A percentile compares a stretch with the other conserved stretches of the same genome.
Conservation (phyloP, 2,329 filamentous ascomycete species). For the Waltergamsia citrina region DNA sequence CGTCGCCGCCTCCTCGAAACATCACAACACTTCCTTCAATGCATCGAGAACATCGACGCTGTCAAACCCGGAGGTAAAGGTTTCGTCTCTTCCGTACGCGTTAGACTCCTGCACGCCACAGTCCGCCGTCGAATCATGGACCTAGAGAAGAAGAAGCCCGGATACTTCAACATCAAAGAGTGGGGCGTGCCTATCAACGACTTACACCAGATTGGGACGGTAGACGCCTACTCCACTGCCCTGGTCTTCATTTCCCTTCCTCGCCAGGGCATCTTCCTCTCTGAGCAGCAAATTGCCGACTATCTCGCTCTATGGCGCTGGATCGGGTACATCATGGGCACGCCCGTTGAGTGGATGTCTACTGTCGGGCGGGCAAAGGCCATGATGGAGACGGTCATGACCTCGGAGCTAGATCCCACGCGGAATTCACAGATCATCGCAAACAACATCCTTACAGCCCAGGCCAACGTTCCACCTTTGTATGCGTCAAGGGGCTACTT, state of each 20-base stretch:
- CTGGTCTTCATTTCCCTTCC: constrained; percentile 62
- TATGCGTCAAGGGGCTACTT: constrained; percentile 59
- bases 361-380: constrained; percentile 44
- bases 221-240: constrained; percentile 58
- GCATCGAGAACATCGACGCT: constrained; percentile 52
- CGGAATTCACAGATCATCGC: constrained; percentile 54
- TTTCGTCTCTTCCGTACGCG: constrained; percentile 51
- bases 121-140: constrained; percentile 54
- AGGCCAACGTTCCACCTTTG: constrained; percentile 57
- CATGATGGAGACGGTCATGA: constrained; percentile 59
- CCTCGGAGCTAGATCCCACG: constrained; percentile 58
- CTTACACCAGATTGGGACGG: constrained; percentile 64
- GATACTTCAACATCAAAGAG: constrained; percentile 49
- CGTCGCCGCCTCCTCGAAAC: constrained; percentile 57
- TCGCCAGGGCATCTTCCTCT: constrained; percentile 60
- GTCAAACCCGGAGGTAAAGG: constrained; percentile 58
- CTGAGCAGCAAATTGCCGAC: constrained; percentile 52
- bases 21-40: constrained; percentile 65
- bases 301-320: constrained; percentile 72
- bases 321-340: constrained; percentile 62
- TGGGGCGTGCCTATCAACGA: constrained; percentile 64
- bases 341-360: constrained; percentile 51
- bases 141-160: constrained; percentile 40
- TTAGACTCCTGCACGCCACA: constrained; percentile 54
- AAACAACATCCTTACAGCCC: constrained; percentile 63